Percentiles rank a stretch among this genome's conserved stretches.
These are phyloP conservation scores for Myriosclerotinia scirpicola DNA, from an alignment of 2,329 filamentous ascomycete genomes.

Conservation along the genomic window DNA sequence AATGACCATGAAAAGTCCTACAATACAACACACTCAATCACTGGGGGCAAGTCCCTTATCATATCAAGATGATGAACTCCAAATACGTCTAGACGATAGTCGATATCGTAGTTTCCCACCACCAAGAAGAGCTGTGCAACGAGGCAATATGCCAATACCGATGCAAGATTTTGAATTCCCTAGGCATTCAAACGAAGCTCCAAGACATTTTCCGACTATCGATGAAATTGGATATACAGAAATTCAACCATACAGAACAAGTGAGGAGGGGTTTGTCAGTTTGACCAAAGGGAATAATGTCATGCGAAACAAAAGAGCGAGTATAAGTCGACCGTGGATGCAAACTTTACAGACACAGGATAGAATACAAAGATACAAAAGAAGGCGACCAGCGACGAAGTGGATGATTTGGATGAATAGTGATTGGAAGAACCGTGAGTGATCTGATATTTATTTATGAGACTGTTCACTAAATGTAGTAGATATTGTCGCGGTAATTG, in stretches of 20 bases:
- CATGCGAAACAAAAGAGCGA: background rate
- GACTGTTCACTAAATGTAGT: background rate
- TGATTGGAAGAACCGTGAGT: slow-evolving; percentile 31
- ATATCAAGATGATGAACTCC: background rate
- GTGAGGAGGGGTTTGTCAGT: background rate
- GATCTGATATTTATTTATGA: background rate
- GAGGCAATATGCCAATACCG: background rate
- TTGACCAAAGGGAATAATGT: background rate
- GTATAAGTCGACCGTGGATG: slow-evolving; percentile 17
- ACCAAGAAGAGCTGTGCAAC: slow-evolving; percentile 3
- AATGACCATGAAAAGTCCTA: background rate
- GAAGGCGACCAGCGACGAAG: background rate
- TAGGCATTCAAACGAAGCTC: background rate
- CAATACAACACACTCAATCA: background rate
- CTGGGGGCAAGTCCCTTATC: background rate
- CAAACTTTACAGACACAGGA: slow-evolving; percentile 15
- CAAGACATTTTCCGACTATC: background rate
- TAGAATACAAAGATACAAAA: background rate
- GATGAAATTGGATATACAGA: background rate
- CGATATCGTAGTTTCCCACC: background rate
- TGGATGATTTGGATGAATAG: slow-evolving; percentile 25
- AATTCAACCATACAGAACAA: slow-evolving; percentile 5
- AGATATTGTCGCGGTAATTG: slow-evolving; percentile 37
- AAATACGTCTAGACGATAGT: slow-evolving; percentile 4
- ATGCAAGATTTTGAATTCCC: slow-evolving; percentile 9